Percentiles rank a stretch among this genome's conserved stretches.
Evolutionary conservation across 176 grass and related monocot species (phyloP).

Genomic region (Cenchrus purpureus): DNA sequence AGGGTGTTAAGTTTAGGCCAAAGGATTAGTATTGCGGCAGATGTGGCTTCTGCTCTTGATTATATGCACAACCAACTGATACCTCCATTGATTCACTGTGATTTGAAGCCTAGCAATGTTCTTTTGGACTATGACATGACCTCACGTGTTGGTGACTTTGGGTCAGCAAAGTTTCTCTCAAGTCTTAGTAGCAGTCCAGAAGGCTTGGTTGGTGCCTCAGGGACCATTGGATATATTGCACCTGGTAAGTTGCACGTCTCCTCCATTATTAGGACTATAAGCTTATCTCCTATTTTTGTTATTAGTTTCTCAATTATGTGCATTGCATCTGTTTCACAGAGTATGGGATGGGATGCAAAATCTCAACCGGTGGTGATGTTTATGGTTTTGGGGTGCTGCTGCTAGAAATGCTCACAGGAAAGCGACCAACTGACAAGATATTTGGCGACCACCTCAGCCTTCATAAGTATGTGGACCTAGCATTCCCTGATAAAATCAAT

Average conservation of each 20-base stretch:
- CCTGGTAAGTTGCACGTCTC: constrained; percentile 33
- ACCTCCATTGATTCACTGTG: constrained; percentile 35
- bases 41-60: constrained; percentile 47
- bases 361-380: constrained; percentile 18
- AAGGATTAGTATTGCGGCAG: constrained; percentile 3
- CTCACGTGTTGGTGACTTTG: constrained; percentile 30
- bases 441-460: constrained; percentile 27
- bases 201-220: neutral
- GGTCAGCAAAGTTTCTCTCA: constrained; percentile 35
- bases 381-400: constrained; percentile 51
- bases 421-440: constrained; percentile 5
- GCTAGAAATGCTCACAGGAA: constrained; percentile 33
- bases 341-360: constrained; percentile 20
- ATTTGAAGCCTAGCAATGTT: constrained; percentile 45
- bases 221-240: constrained; percentile 51
- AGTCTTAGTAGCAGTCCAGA: neutral
- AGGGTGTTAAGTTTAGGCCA: constrained; percentile 23
- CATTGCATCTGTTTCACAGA: constrained; percentile 23
- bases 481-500: constrained; percentile 39
- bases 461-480: constrained; percentile 1
- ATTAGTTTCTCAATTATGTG: neutral
- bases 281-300: neutral
- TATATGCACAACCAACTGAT: constrained; percentile 29
- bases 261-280: neutral
- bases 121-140: constrained; percentile 47